These are phyloP conservation scores for Cubamyces lactineus DNA, from an alignment of 768 basidiomycete species.

Conservation along the genomic window DNA sequence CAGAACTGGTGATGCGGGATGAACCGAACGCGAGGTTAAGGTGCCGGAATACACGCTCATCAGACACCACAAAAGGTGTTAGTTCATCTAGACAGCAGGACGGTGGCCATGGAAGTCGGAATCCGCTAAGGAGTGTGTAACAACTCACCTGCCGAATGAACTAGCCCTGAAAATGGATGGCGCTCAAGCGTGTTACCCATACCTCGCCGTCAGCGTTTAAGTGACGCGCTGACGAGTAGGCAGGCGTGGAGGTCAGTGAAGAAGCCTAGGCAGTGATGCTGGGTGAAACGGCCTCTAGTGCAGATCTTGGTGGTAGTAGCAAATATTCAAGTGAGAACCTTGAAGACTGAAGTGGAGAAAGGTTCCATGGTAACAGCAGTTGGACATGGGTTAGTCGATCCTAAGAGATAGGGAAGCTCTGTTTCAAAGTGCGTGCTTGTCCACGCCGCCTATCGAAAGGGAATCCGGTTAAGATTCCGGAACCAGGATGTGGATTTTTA, in stretches of 20 bases:
- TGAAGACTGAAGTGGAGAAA: constrained; percentile 89
- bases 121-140: constrained; percentile 87
- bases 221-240: constrained; percentile 76
- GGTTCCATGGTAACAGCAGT: constrained; percentile 87
- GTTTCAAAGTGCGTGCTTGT: too few species aligned
- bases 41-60: constrained; percentile 82
- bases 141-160: constrained; percentile 91
- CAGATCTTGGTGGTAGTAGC: constrained; percentile 90
- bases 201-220: constrained; percentile 77
- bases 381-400: constrained; percentile 87
- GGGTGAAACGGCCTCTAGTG: constrained; percentile 79
- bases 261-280: constrained; percentile 78
- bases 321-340: constrained; percentile 87
- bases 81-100: constrained; percentile 89
- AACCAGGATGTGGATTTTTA: too few species aligned
- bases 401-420: too few species aligned
- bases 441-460: too few species aligned
- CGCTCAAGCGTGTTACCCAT: constrained; percentile 86
- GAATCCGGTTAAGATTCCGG: too few species aligned
- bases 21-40: constrained; percentile 77
- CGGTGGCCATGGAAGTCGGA: constrained; percentile 87
- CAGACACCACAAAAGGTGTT: constrained; percentile 86
- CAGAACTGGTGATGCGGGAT: constrained; percentile 74
- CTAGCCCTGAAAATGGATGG: constrained; percentile 92
- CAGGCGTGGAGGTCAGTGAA: constrained; percentile 78